These are phyloP conservation scores for Casuarina cunninghamiana DNA, from an alignment of 306 rosid species.

Conservation along the genomic window DNA sequence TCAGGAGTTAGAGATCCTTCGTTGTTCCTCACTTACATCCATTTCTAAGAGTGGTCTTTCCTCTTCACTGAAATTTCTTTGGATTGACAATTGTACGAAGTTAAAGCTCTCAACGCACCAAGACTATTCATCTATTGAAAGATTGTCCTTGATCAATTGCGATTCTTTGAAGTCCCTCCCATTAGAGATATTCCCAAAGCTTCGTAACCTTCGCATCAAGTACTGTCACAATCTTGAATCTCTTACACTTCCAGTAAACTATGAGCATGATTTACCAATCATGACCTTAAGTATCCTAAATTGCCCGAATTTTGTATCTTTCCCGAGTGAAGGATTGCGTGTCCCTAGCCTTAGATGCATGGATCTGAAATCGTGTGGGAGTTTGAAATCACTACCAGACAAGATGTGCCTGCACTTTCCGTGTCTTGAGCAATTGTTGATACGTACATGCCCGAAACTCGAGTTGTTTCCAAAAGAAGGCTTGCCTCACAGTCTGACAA, in stretches of 20 bases:
- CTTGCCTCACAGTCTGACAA: background rate
- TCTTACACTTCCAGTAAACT: background rate
- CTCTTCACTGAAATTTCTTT: background rate
- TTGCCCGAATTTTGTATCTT: background rate
- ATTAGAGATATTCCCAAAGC: background rate
- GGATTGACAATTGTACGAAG: background rate
- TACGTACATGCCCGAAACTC: background rate
- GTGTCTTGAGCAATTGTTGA: fast-evolving
- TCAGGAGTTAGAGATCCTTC: too few species aligned
- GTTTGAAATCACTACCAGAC: background rate
- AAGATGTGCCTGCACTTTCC: background rate
- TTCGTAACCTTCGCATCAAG: fast-evolving
- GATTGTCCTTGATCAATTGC: fast-evolving
- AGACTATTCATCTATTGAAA: background rate
- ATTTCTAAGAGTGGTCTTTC: background rate
- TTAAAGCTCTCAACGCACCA: too few species aligned
- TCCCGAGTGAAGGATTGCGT: background rate
- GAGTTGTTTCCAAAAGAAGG: background rate
- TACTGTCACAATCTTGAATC: background rate
- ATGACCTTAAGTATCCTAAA: background rate
- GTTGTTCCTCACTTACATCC: background rate
- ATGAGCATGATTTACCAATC: background rate
- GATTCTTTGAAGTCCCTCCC: background rate
- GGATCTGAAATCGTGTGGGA: fast-evolving
- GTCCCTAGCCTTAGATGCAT: background rate